Base-by-base conservation (phyloP, 1,139 yeast species). In the Saccharomycopsis hybrid region DNA sequence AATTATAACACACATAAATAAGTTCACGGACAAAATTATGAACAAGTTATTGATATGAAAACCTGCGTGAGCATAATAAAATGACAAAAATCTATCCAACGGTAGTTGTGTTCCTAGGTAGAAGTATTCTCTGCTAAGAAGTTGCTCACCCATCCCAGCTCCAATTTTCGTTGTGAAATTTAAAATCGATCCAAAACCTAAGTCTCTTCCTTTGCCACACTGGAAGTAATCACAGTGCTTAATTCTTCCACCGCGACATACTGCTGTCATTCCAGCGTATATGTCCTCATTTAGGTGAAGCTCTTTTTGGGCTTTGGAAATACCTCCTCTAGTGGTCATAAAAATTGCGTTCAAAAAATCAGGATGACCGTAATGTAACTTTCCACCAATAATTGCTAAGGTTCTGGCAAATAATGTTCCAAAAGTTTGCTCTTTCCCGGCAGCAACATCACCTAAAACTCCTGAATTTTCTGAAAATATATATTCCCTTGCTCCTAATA, bases 141-240 rank as follows among this genome's bases (percentile, higher is more conserved):
- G 78, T 65, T 82, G 88, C 65, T 82, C 88, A 62, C 87, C 87
- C 88, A 82, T 82, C 70, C 87, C 88, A 60, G 87, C 86, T 68
- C 88, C 87, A 73, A 82, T 81, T 68, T 82, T 82, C 50, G 87
- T 81, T 40, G 84, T 81, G 71, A 82, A 82, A 67, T 82, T 82
- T 72, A 81, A 76, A 67, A 81, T 80, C 32, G 87, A 81, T 43
- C 86, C 85, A 66, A 82, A 82, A 62, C 88, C 87, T 69, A 82
- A 74, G 72, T 82, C 87, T 74, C 88, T 76, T 65, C 88, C 88
- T 67, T 82, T 82, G 70, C 88, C 88, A 75, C 87, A 82, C 66
- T 82, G 88, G 62, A 77, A 80, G 67, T 81, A 82, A 64, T 82
- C 88, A 71, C 85, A 80, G 60, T 82, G 87, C 68, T 82, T 81